Base-by-base conservation (phyloP, 2,329 filamentous ascomycete species). In the Lojkania enalia region DNA sequence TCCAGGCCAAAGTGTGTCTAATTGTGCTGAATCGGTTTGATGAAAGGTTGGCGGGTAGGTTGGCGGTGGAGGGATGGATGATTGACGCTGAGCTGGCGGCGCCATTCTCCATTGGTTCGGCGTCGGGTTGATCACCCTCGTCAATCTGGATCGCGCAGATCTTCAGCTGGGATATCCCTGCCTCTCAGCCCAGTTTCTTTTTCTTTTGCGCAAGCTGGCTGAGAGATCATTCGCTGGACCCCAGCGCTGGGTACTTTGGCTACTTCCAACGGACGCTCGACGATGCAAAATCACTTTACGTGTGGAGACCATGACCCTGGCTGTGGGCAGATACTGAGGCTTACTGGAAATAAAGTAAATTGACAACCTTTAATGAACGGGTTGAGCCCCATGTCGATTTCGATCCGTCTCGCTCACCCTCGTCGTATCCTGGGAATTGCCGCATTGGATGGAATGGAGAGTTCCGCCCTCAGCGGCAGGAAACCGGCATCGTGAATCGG, bases 111-210 rank as follows among this genome's bases (percentile, higher is more conserved):
- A 54, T 46, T 49, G 60, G 39, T 60, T 42, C 46, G 48, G 55
- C 58, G 56, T 48, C 46, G 46, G 54, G 49, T 51, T 41, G 30
- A 52, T 54, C 39, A 49, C 54, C 55, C 67, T 63, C 63, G 64
- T 57, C 67, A 69, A 67, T 63, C 46, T 66, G 58, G 47, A 58
- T 54, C 46, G 58, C 57, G 48, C 41, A 48, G 62, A 67, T 67
- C 61, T 30, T 25, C 31, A 30, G 54, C 38, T 3, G 44, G 46
- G 61, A 56, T 43, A 46, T 55, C 61, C 64, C 55, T 64, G 61
- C 20, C 14, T 20, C 20, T 13, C 2, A 11, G 35, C 35, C 45
- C n/a, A 12, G 2, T 30, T 25, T 32, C 42, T 49, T 51, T 42
- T 48, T 44, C 43, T 49, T 35, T 36, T 38, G 44, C 43, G 40